phyloP scores from a whole-genome alignment of 2,329 filamentous ascomycete genomes.

The Talaromyces rugulosus region DNA sequence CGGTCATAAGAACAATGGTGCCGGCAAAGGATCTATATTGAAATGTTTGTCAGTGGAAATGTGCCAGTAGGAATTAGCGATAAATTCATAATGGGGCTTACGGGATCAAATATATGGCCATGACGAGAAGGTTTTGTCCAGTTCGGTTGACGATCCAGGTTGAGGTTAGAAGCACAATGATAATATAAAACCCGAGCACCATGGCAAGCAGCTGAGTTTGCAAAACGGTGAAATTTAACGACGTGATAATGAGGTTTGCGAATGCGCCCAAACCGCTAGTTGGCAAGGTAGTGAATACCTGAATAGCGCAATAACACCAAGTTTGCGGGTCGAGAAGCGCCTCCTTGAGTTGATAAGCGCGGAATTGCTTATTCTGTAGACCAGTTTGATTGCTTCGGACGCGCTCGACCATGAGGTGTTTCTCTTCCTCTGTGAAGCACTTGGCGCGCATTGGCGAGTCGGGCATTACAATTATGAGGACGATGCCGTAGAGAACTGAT shows the following conservation, averaged over 20 bases:
- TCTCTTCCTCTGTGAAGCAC: constrained; percentile 64
- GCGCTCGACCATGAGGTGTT: constrained; percentile 59
- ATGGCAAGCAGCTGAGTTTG: constrained; percentile 69
- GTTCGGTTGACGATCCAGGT: constrained; percentile 66
- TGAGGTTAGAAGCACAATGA: constrained; percentile 62
- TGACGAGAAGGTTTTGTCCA: constrained; percentile 64
- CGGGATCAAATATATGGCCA: constrained; percentile 63
- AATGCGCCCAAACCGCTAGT: constrained; percentile 70
- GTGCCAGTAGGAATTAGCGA: not conserved
- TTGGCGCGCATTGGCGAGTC: constrained; percentile 69
- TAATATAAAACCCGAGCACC: constrained; percentile 71
- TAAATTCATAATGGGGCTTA: constrained; percentile 34
- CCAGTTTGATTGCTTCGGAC: constrained; percentile 60
- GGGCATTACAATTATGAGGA: constrained; percentile 61
- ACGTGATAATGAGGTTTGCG: constrained; percentile 68
- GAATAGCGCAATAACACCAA: constrained; percentile 62
- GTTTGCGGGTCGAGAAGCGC: constrained; percentile 62
- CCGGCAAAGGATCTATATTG: constrained; percentile 59
- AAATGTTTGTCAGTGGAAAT: not conserved
- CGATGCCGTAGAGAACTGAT: constrained; percentile 61
- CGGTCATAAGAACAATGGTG: constrained; percentile 67
- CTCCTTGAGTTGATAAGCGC: constrained; percentile 51
- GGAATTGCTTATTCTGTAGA: constrained; percentile 55
- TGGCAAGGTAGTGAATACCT: constrained; percentile 68
- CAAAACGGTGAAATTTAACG: constrained; percentile 61